phyloP scores from a whole-genome alignment of 139 green algal species.

The Closterium sp. region DNA sequence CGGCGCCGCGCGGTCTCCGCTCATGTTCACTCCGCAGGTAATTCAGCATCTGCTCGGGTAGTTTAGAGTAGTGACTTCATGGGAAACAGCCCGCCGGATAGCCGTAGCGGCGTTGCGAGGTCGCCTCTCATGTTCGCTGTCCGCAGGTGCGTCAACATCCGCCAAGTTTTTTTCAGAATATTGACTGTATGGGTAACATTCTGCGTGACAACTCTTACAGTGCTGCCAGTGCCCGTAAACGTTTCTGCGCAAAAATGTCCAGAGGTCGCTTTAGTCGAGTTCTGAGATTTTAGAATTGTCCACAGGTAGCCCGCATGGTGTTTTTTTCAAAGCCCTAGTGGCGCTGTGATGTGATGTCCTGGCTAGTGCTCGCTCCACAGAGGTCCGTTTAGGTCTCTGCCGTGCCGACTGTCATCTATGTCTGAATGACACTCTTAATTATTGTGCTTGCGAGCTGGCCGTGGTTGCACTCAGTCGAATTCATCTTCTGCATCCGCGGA shows the following conservation, averaged over 20 bases:
- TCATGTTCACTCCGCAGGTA: slow-evolving; percentile 23
- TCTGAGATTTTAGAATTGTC: background rate
- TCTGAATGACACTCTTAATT: too few relatives aligned
- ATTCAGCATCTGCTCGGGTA: too few relatives aligned
- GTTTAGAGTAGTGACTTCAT: background rate
- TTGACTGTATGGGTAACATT: slow-evolving; percentile 3
- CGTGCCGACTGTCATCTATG: too few relatives aligned
- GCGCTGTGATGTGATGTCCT: too few relatives aligned
- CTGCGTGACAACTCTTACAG: slow-evolving; percentile 21
- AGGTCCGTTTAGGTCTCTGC: too few relatives aligned
- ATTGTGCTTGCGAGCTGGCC: too few relatives aligned
- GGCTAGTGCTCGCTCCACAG: too few relatives aligned
- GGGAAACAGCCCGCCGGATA: slow-evolving; percentile 24
- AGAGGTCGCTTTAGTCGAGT: background rate
- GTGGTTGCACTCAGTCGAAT: too few relatives aligned
- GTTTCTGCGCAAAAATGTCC: background rate
- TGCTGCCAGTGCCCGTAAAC: background rate
- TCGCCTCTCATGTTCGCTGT: slow-evolving; percentile 38
- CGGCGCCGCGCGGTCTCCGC: slow-evolving; percentile 13
- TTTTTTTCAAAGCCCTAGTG: too few relatives aligned
- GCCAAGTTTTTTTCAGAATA: too few relatives aligned
- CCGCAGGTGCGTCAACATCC: slow-evolving; percentile 13
- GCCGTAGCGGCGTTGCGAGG: background rate
- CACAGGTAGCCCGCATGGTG: too few relatives aligned
- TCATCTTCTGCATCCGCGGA: too few relatives aligned